Evolutionary conservation across 176 grass and related monocot species (phyloP).

Genomic region (Chrysopogon serrulatus): DNA sequence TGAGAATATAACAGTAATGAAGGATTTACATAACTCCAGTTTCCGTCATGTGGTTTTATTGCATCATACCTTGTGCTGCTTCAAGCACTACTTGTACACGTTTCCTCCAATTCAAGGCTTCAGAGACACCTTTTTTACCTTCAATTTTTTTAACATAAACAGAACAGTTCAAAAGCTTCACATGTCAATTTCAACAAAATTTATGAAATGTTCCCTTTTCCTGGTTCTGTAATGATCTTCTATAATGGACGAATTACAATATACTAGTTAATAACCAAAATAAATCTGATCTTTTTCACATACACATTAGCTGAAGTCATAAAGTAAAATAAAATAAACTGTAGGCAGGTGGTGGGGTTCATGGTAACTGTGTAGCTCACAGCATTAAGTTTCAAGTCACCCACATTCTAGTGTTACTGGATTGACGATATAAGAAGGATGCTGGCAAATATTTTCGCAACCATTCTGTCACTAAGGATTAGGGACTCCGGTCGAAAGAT

Average conservation of each 20-base stretch:
- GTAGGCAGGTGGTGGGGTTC: neutral
- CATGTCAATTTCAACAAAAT: neutral
- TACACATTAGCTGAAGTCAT: neutral
- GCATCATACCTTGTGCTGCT: conserved; percentile 26
- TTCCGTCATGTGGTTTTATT: neutral
- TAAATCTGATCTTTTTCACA: neutral
- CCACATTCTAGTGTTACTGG: neutral
- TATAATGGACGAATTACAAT: neutral
- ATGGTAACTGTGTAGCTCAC: neutral
- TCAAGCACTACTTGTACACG: conserved; percentile 18
- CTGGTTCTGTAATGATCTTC: neutral
- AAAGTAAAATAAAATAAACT: neutral
- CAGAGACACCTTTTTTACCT: neutral
- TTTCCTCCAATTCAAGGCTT: conserved; percentile 6
- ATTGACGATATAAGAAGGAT: neutral
- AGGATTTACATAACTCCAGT: neutral
- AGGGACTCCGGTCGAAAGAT: neutral
- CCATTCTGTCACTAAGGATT: neutral
- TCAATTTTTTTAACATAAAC: neutral
- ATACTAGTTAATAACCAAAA: neutral
- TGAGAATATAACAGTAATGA: neutral
- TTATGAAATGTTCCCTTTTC: neutral
- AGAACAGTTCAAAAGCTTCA: neutral
- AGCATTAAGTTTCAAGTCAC: neutral
- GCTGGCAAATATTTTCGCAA: neutral